Evolutionary conservation across 441 rosid species (phyloP).

Genomic region (Theobroma grandiflorum): DNA sequence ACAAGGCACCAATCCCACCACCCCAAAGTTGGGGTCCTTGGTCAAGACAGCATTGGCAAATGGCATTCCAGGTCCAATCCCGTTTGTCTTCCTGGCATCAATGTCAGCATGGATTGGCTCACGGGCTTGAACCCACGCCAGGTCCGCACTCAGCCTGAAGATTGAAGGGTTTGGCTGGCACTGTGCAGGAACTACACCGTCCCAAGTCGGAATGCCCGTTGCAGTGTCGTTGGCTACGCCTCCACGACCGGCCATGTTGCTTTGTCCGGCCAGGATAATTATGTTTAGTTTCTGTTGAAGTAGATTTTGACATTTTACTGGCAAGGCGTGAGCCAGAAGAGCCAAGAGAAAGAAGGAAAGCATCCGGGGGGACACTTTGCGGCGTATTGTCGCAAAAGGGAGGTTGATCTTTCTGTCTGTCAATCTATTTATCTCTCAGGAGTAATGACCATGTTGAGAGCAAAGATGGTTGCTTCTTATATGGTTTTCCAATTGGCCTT

Average conservation of each 20-base stretch:
- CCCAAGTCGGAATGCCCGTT: slow-evolving; percentile 60
- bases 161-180: slow-evolving; percentile 72
- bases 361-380: slow-evolving; percentile 32
- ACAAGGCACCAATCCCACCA: slow-evolving; percentile 80
- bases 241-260: slow-evolving; percentile 99
- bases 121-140: slow-evolving; percentile 66
- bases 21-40: slow-evolving; percentile 45
- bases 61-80: slow-evolving; percentile 90
- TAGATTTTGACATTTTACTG: slow-evolving; percentile 33
- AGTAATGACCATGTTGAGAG: slow-evolving; percentile 1
- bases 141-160: slow-evolving; percentile 56
- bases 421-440: slow-evolving; percentile 11
- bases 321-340: slow-evolving; percentile 33
- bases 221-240: slow-evolving; percentile 61
- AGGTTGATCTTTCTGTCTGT: slow-evolving; percentile 19
- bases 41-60: slow-evolving; percentile 73
- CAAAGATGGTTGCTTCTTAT: slow-evolving; percentile 26
- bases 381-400: slow-evolving; percentile 29
- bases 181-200: slow-evolving; percentile 70
- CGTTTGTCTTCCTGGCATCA: slow-evolving; percentile 62
- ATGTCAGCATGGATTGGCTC: slow-evolving; percentile 90
- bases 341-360: slow-evolving; percentile 34
- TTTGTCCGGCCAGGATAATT: slow-evolving; percentile 82
- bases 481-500: slow-evolving; percentile 4
- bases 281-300: slow-evolving; percentile 43